phyloP scores from a whole-genome alignment of 2,329 filamentous ascomycete genomes.

The Calonectria pseudoturangicola region DNA sequence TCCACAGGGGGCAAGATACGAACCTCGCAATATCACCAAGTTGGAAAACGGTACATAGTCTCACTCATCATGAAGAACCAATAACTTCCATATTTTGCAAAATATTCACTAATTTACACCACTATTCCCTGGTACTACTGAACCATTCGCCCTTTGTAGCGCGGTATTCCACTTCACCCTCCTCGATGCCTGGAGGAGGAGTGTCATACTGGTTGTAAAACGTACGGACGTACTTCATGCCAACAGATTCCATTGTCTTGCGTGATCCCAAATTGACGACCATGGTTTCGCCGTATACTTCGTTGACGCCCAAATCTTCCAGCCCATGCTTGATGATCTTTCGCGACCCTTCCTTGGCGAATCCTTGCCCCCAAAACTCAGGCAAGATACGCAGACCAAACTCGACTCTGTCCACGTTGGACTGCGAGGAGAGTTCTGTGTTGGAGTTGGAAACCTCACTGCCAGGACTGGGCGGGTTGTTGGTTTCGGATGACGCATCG shows the following conservation, averaged over 20 bases:
- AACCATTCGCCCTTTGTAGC: constrained; percentile 49
- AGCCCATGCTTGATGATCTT: constrained; percentile 56
- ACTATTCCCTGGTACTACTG: neutral
- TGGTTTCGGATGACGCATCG: constrained; percentile 12
- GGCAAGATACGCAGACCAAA: constrained; percentile 55
- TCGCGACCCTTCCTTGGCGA: constrained; percentile 56
- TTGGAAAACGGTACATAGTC: too few relatives aligned
- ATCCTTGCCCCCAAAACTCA: constrained; percentile 56
- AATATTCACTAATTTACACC: neutral
- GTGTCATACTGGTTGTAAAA: constrained; percentile 54
- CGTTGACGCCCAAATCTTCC: constrained; percentile 51
- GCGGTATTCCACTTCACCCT: constrained; percentile 54
- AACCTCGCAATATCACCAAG: too few relatives aligned
- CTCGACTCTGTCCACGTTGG: constrained; percentile 46
- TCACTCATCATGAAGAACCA: too few relatives aligned
- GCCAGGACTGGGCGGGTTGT: neutral
- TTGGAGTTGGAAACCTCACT: constrained; percentile 1
- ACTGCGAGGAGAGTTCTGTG: constrained; percentile 4
- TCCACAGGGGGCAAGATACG: too few relatives aligned
- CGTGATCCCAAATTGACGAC: constrained; percentile 55
- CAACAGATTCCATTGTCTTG: constrained; percentile 47
- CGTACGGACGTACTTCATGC: constrained; percentile 48
- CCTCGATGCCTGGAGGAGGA: constrained; percentile 51
- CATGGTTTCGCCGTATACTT: constrained; percentile 57
- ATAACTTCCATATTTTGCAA: too few relatives aligned